Conservation (phyloP, 257 asterid genomes). For the Gentiana dahurica region DNA sequence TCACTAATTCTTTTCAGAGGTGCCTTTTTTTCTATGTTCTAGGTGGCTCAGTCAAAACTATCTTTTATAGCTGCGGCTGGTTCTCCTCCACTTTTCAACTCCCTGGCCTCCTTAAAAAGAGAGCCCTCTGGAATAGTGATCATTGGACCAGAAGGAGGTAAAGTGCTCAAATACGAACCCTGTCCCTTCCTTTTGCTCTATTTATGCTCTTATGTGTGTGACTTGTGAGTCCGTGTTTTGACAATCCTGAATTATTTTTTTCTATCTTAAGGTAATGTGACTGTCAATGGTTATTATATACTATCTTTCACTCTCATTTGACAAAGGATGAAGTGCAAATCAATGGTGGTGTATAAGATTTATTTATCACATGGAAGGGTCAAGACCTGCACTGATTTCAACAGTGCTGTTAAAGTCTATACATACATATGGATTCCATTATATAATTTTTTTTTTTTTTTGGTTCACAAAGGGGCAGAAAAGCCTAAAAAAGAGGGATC, state of each 20-base stretch:
- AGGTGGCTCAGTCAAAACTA: slow-evolving; percentile 61
- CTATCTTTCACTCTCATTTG: background rate
- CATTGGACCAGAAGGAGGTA: slow-evolving; percentile 99
- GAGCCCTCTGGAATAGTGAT: slow-evolving; percentile 62
- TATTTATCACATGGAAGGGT: no score
- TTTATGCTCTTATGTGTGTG: background rate
- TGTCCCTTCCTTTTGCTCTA: background rate
- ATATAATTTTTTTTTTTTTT: no score
- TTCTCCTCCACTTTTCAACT: slow-evolving; percentile 59
- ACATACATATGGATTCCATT: no score
- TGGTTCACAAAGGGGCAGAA: no score
- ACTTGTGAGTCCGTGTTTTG: background rate
- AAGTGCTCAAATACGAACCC: slow-evolving; percentile 12
- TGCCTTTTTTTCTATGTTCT: slow-evolving; percentile 9
- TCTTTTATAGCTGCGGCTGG: slow-evolving; percentile 79
- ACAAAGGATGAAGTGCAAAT: no score
- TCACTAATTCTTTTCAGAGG: background rate
- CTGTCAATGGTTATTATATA: background rate
- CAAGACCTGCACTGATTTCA: no score
- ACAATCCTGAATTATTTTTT: background rate
- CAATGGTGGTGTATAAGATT: no score
- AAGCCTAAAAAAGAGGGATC: no score
- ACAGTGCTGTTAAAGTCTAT: background rate
- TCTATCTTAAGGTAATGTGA: background rate
- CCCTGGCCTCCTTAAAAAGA: slow-evolving; percentile 27